Evolutionary conservation across 352 stramenopile species (phyloP).

Genomic region (Lagenidium giganteum): DNA sequence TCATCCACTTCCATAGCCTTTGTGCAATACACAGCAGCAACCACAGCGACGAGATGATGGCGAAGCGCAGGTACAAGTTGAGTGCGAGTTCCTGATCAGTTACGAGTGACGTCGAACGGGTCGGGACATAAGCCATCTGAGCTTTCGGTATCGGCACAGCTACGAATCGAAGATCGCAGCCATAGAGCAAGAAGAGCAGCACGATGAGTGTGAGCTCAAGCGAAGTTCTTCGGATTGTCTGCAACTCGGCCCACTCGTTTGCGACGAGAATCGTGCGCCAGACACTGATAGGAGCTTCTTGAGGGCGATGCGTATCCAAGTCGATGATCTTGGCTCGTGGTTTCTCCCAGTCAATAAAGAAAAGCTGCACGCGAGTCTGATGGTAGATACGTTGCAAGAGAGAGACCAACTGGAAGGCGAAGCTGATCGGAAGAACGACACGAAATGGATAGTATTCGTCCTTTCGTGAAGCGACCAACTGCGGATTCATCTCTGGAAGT

Average conservation of each 20-base stretch:
- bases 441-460: conserved; percentile 89
- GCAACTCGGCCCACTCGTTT: conserved; percentile 93
- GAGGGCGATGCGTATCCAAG: conserved; percentile 35
- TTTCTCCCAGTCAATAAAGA: conserved; percentile 95
- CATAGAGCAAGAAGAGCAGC: conserved; percentile 87
- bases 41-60: conserved; percentile 84
- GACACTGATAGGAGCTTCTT: conserved; percentile 73
- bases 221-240: conserved; percentile 75
- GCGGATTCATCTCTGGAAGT: conserved; percentile 64
- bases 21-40: conserved; percentile 66
- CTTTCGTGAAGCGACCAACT: conserved; percentile 34
- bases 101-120: conserved; percentile 32
- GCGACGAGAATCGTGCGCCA: conserved; percentile 93
- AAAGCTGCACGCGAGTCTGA: conserved; percentile 81
- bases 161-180: conserved; percentile 39
- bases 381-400: conserved; percentile 66
- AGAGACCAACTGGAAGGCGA: conserved; percentile 76
- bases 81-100: conserved; percentile 27
- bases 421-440: conserved; percentile 73
- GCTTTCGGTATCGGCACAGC: conserved; percentile 45
- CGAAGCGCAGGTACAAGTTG: conserved; percentile 90
- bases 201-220: conserved; percentile 79
- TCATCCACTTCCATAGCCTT: conserved; percentile 85
- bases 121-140: conserved; percentile 53
- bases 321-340: conserved; percentile 60